Base-by-base conservation (phyloP, 192 early-diverging fungal species). In the Coemansia sp. region DNA sequence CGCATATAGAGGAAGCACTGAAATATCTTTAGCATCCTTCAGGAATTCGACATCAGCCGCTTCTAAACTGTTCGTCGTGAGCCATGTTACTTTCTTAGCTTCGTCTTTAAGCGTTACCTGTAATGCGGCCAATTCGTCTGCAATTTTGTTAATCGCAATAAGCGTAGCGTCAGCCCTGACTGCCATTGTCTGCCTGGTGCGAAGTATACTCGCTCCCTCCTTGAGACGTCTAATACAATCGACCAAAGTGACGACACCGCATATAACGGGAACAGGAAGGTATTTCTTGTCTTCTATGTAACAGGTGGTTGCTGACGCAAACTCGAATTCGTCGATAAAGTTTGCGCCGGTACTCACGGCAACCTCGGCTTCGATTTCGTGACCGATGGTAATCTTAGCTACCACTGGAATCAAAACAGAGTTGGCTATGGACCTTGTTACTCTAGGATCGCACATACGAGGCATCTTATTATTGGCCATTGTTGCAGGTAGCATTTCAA, bases 381-480 rank as follows among this genome's bases (percentile, higher is more conserved):
- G 97, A 64, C 97, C 97, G 62, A 97, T 93, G 63, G 94, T 90
- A 75, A 95, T 92, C 75, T 95, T 95, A 66, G 94, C 95, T 90
- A 99, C 95, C 57, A 98, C 96, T 24, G 97, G 97, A 80, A 99
- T 94, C 27, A 93, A 90, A 59, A 97, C 95, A 36, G 93, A 90
- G 36, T 77, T 88, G 74, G 89, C 91, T 73, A 98, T 97, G 67
- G 93, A 89, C 74, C 88, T 92, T 83, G 97, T 96, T 90, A 95
- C 93, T 64, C 87, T 84, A 69, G 95, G 95, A 84, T 98, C 96
- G 16, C 91, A 93, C 94, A 98, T 96, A 64, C 96, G 93, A 41
- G 92, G 85, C 45, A 95, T 94, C 61, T 94, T 93, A 79, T 89
- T 92, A 61, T 94, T 87, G 76, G 91, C 90, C 73, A 92, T 86